Base-by-base conservation (phyloP, 2,329 filamentous ascomycete genomes). In the Fusarium longipes region DNA sequence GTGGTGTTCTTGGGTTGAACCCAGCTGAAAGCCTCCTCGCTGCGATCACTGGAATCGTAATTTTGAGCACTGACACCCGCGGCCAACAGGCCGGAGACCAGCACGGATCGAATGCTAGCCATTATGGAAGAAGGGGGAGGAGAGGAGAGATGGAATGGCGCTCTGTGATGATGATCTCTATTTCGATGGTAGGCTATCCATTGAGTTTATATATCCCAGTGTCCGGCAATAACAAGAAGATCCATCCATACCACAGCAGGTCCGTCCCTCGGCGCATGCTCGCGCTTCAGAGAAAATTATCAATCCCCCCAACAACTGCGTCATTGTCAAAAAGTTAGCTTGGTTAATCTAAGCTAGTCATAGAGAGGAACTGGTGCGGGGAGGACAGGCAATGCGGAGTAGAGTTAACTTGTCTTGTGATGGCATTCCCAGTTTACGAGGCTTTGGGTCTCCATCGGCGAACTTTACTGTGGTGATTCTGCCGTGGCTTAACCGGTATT, bases 1-100 rank as follows among this genome's bases (percentile, higher is more conserved):
- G 77, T 79, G 5, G 79, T 81, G 70, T 81, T 77, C 48, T 76
- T 58, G 6, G 79, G 79, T 65, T 81, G 79, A n/a, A 81, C 74
- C 62, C 77, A 78, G 62, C 63, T 75, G 64, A 81, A 81, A 43
- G 74, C 73, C 33, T 75, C 75, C 25, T 72, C 69, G 27, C 51
- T 35, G 24, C 74, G 73, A 5, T 56, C 62, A 18, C 61, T 42
- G 8, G 70, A 32, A 20, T 70, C 72, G 39, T 72, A 78, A 22
- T 63, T 57, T 45, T 78, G 76, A 12, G 70, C 72, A 38, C 57
- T 68, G 48, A 65, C 75, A 27, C 65, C 42, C n/a, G 71, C 65
- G 36, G 73, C 68, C 63, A 77, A 47, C n/a, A 77, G 70, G 65
- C 75, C 69, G n/a, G 76, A 75, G 32, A 79, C 59, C 45, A 93